A percentile compares a stretch with the other conserved stretches of the same genome.
These are phyloP conservation scores for Aspergillus taichungensis DNA, from an alignment of 495 filamentous ascomycete species.

Conservation along the genomic window DNA sequence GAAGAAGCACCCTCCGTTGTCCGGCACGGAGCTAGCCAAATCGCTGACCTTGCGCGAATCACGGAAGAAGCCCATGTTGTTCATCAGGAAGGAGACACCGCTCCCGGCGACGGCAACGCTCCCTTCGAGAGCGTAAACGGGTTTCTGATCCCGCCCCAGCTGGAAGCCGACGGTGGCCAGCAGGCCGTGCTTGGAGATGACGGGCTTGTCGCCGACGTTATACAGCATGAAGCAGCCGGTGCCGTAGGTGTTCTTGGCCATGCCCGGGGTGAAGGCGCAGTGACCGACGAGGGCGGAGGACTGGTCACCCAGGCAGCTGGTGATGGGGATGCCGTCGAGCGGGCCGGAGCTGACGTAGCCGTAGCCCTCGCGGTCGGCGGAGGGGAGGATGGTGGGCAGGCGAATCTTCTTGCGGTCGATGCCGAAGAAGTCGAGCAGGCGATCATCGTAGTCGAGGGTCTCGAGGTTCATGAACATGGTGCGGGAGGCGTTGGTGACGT, in stretches of 20 bases:
- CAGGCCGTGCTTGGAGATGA: constrained; percentile 83
- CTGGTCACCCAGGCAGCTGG: constrained; percentile 87
- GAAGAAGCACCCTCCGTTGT: constrained; percentile 88
- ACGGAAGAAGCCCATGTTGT: constrained; percentile 79
- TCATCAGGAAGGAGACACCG: constrained; percentile 82
- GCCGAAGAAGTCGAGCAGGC: constrained; percentile 72
- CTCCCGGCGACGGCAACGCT: constrained; percentile 87
- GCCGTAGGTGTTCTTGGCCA: constrained; percentile 93
- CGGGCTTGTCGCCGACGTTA: constrained; percentile 84
- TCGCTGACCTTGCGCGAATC: constrained; percentile 74
- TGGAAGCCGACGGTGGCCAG: constrained; percentile 86
- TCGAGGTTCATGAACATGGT: constrained; percentile 97
- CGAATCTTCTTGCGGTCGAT: constrained; percentile 66
- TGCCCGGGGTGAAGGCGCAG: constrained; percentile 76
- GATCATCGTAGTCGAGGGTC: constrained; percentile 77
- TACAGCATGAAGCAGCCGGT: constrained; percentile 95
- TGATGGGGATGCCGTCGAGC: constrained; percentile 69
- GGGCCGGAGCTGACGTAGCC: constrained; percentile 58
- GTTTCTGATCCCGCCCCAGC: constrained; percentile 49
- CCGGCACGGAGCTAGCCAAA: constrained; percentile 70
- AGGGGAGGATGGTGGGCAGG: constrained; percentile 80
- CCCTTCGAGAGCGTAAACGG: constrained; percentile 87
- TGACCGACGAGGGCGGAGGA: constrained; percentile 89
- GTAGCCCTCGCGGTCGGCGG: constrained; percentile 68
- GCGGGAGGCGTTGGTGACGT: constrained; percentile 84